phyloP scores from a whole-genome alignment of 768 basidiomycete species.

The Collybiopsis luxurians region DNA sequence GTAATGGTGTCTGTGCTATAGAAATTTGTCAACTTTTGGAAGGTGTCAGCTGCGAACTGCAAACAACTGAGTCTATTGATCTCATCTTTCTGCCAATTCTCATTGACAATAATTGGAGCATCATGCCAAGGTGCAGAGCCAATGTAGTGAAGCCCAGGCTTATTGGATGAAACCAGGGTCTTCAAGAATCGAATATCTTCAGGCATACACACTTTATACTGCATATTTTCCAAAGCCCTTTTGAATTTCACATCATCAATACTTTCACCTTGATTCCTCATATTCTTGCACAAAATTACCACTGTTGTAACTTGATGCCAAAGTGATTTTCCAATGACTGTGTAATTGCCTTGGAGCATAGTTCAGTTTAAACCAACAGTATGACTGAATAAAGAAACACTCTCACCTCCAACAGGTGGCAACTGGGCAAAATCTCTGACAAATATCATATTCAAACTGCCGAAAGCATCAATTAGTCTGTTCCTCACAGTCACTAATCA shows the following conservation, averaged over 20 bases:
- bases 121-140: conserved; percentile 17
- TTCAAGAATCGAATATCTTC: conserved; percentile 22
- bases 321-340: conserved; percentile 17
- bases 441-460: conserved; percentile 34
- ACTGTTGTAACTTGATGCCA: conserved; percentile 22
- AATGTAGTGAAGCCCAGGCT: background rate
- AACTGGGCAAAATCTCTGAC: conserved; percentile 39
- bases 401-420: conserved; percentile 15
- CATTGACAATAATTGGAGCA: conserved; percentile 30
- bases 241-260: conserved; percentile 23
- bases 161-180: conserved; percentile 13
- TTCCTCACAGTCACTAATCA: conserved; percentile 20
- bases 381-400: conserved; percentile 11
- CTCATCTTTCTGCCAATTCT: conserved; percentile 26
- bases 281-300: conserved; percentile 21
- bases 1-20: conserved; percentile 23
- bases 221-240: conserved; percentile 26
- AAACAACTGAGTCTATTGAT: conserved; percentile 24
- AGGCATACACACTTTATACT: conserved; percentile 19
- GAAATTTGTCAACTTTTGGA: conserved; percentile 22
- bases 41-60: conserved; percentile 28
- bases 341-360: conserved; percentile 7
- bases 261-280: conserved; percentile 26
- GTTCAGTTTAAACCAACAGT: background rate
- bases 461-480: conserved; percentile 22